Conservation (phyloP, 192 early-diverging fungal genomes). For the Dissophora globulifera region DNA sequence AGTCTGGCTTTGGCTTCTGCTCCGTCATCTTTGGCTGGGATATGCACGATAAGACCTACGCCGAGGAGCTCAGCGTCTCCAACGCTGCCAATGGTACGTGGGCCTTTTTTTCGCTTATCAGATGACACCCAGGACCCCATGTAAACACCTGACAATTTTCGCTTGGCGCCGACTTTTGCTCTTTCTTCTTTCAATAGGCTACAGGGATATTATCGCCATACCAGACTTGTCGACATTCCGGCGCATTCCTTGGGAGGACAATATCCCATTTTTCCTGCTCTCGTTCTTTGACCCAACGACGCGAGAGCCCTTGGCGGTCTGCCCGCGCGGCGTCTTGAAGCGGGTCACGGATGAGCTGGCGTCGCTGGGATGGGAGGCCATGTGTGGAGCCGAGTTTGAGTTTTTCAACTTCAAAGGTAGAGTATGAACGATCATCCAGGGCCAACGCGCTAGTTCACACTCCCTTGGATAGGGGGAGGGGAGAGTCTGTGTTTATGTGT, state of each 20-base stretch:
- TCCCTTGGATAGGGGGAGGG: too few species aligned
- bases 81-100: slow-evolving; percentile 53
- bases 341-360: slow-evolving; percentile 75
- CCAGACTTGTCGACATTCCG: slow-evolving; percentile 74
- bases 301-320: slow-evolving; percentile 65
- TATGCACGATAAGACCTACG: slow-evolving; percentile 75
- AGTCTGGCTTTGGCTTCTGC: slow-evolving; percentile 82
- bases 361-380: slow-evolving; percentile 54
- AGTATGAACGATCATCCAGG: not conserved
- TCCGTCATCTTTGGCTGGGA: slow-evolving; percentile 87
- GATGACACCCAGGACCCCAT: slow-evolving; percentile 11
- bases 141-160: slow-evolving; percentile 2
- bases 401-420: slow-evolving; percentile 88
- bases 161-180: not conserved
- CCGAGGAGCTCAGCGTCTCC: slow-evolving; percentile 47
- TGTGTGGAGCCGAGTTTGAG: slow-evolving; percentile 75
- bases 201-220: slow-evolving; percentile 69
- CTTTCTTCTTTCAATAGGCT: slow-evolving; percentile 43
- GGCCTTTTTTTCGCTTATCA: not conserved
- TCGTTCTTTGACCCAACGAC: slow-evolving; percentile 71
- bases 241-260: slow-evolving; percentile 77
- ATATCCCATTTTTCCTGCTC: slow-evolving; percentile 78
- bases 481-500: too few species aligned
- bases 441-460: not conserved
- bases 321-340: slow-evolving; percentile 68